These are phyloP conservation scores for Cyberlindnera euphorbiiphila DNA, from an alignment of 805 yeast species.

Conservation along the genomic window DNA sequence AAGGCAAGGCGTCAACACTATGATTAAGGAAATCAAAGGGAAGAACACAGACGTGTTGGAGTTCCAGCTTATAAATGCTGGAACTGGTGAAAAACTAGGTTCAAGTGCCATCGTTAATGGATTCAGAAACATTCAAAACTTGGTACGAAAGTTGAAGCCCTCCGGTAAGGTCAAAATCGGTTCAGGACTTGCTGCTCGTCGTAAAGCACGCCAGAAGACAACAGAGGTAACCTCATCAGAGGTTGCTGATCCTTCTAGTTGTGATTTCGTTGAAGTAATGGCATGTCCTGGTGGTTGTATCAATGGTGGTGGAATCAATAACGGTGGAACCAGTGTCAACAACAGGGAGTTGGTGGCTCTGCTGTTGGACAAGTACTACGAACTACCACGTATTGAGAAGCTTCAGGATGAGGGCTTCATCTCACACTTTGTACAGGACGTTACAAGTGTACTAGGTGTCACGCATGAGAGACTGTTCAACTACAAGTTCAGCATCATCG, in stretches of 20 bases:
- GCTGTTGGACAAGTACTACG: slow-evolving; percentile 30
- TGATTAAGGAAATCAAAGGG: slow-evolving; percentile 48
- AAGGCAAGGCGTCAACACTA: slow-evolving; percentile 18
- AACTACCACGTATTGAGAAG: slow-evolving; percentile 29
- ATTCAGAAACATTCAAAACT: slow-evolving; percentile 88
- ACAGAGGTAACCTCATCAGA: slow-evolving; percentile 1
- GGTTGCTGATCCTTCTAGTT: slow-evolving; percentile 56
- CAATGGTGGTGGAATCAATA: slow-evolving; percentile 87
- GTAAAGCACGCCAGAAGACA: slow-evolving; percentile 18
- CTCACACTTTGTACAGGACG: slow-evolving; percentile 33
- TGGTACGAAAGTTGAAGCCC: slow-evolving; percentile 67
- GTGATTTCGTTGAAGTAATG: slow-evolving; percentile 90
- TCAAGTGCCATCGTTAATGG: slow-evolving; percentile 77
- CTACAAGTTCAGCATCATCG: slow-evolving; percentile 48
- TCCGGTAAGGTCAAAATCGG: slow-evolving; percentile 25
- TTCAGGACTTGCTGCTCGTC: slow-evolving; percentile 27
- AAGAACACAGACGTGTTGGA: slow-evolving; percentile 73
- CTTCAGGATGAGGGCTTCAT: slow-evolving; percentile 29
- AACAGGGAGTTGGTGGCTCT: slow-evolving; percentile 18
- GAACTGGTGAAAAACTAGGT: slow-evolving; percentile 39
- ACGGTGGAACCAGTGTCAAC: slow-evolving; percentile 15
- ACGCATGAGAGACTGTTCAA: slow-evolving; percentile 36
- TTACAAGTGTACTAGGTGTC: slow-evolving; percentile 32
- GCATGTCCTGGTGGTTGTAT: slow-evolving; percentile 98
- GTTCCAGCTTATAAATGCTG: slow-evolving; percentile 45